Percentiles rank a stretch among this genome's conserved stretches.
Evolutionary conservation across 2,329 filamentous ascomycete species (phyloP).

Genomic region (Hypocreales sp.): DNA sequence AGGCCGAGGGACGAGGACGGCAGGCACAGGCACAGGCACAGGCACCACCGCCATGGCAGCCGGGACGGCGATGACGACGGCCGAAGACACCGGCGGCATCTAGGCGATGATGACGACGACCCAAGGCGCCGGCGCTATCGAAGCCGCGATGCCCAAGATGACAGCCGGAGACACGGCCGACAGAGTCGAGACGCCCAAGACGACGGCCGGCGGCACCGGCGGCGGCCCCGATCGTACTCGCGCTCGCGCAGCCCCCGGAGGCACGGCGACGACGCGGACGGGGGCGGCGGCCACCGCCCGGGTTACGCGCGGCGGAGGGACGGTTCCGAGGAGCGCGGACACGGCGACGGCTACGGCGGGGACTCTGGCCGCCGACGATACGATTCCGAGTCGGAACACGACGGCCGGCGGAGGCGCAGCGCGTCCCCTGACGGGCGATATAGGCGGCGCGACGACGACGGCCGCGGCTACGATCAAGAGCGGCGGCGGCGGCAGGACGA

Average conservation of each 20-base stretch:
- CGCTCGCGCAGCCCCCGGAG: constrained; percentile 26
- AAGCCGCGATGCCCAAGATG: constrained; percentile 5
- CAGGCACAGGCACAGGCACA: constrained; percentile 25
- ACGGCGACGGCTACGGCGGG: constrained; percentile 4
- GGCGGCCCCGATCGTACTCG: constrained; percentile 24
- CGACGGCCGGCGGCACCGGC: constrained; percentile 4
- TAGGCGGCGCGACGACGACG: neutral
- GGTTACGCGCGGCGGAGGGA: constrained; percentile 9
- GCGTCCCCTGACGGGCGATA: neutral
- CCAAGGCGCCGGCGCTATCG: neutral
- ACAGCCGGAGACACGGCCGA: constrained; percentile 5
- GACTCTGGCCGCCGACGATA: constrained; percentile 11
- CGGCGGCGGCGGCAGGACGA: constrained; percentile 1
- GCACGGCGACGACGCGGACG: constrained; percentile 9
- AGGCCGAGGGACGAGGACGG: constrained; percentile 15
- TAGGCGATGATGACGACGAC: too few species aligned
- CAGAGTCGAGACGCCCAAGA: constrained; percentile 11
- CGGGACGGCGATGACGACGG: constrained; percentile 1
- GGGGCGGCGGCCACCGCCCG: constrained; percentile 1
- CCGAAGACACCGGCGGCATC: constrained; percentile 17
- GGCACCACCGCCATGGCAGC: constrained; percentile 17
- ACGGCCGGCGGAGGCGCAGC: constrained; percentile 5
- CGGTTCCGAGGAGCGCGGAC: constrained; percentile 7
- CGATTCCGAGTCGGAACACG: neutral
- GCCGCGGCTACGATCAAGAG: neutral